Percentiles rank a stretch among this genome's conserved stretches.
Conservation (phyloP, 495 filamentous ascomycete genomes). For the Aspergillus affinis region DNA sequence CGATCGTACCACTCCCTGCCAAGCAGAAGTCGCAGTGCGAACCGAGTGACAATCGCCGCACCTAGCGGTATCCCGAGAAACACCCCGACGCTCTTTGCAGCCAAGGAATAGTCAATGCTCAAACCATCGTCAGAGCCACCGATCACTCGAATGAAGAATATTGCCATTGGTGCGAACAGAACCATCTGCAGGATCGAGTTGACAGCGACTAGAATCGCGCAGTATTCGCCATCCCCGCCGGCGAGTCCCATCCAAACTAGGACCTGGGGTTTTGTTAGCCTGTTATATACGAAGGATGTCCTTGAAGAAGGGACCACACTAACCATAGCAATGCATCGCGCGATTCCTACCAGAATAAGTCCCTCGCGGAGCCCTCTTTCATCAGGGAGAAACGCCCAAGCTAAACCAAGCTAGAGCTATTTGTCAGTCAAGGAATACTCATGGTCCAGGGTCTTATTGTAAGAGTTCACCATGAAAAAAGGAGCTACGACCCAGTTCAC, state of each 20-base stretch:
- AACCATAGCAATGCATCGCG: conserved; percentile 84
- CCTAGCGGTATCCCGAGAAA: conserved; percentile 85
- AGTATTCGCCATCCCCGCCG: conserved; percentile 79
- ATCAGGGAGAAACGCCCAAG: conserved; percentile 84
- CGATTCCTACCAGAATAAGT: conserved; percentile 75
- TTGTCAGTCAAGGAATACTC: conserved; percentile 48
- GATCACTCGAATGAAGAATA: conserved; percentile 77
- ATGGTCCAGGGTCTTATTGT: background rate
- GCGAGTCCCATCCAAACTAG: conserved; percentile 79
- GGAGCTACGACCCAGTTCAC: conserved; percentile 92
- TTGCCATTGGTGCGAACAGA: conserved; percentile 74
- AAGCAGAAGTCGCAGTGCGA: conserved; percentile 54
- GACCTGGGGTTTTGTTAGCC: conserved; percentile 43
- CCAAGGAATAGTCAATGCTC: conserved; percentile 64
- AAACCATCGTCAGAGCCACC: conserved; percentile 38
- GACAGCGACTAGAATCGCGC: conserved; percentile 84
- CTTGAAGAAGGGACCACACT: conserved; percentile 5
- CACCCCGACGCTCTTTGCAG: conserved; percentile 76
- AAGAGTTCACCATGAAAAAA: conserved; percentile 70
- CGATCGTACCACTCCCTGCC: conserved; percentile 63
- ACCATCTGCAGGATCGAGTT: conserved; percentile 89
- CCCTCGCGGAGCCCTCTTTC: conserved; percentile 65
- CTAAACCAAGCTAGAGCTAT: conserved; percentile 57
- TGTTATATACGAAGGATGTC: background rate
- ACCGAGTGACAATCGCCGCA: conserved; percentile 74